Percentiles rank a stretch among this genome's conserved stretches.
phyloP scores from a whole-genome alignment of 805 yeast genomes.

The Kuraishia hungarica region DNA sequence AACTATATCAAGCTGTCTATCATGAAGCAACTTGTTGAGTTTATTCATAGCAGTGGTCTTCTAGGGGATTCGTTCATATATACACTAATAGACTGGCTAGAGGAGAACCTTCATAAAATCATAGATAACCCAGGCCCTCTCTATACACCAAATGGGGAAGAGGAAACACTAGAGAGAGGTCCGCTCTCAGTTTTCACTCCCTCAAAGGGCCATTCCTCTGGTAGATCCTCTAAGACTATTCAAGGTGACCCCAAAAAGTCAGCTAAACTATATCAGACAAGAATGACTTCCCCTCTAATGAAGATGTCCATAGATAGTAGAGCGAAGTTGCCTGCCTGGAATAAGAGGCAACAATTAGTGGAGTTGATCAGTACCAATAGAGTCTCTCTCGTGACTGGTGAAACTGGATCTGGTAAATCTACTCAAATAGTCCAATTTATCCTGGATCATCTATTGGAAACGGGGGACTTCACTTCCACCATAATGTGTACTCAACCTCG shows the following conservation, averaged over 20 bases:
- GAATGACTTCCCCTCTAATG: conserved; percentile 25
- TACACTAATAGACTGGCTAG: conserved; percentile 71
- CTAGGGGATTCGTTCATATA: conserved; percentile 67
- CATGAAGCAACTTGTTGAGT: conserved; percentile 34
- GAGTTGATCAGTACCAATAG: conserved; percentile 46
- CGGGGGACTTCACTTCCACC: conserved; percentile 41
- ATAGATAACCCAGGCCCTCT: conserved; percentile 74
- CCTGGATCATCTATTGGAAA: conserved; percentile 51
- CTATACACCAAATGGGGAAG: conserved; percentile 18
- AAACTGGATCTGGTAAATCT: conserved; percentile 96
- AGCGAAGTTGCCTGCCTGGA: conserved; percentile 76
- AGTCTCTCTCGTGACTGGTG: conserved; percentile 83
- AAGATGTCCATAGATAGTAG: conserved; percentile 33
- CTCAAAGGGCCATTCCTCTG: conserved; percentile 6
- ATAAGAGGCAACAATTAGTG: conserved; percentile 47
- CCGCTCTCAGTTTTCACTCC: too few species aligned
- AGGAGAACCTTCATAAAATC: conserved; percentile 47
- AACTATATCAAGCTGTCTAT: conserved; percentile 60
- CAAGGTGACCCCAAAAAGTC: conserved; percentile 25
- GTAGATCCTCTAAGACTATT: conserved; percentile 9
- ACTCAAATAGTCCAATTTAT: conserved; percentile 91
- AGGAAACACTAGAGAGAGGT: neutral
- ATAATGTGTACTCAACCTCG: conserved; percentile 93
- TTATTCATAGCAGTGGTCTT: conserved; percentile 31
- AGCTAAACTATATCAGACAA: conserved; percentile 23